A percentile compares a stretch with the other conserved stretches of the same genome.
These are phyloP conservation scores for Trichophyton schoenleinii DNA, from an alignment of 2,329 filamentous ascomycete genomes.

Conservation along the genomic window DNA sequence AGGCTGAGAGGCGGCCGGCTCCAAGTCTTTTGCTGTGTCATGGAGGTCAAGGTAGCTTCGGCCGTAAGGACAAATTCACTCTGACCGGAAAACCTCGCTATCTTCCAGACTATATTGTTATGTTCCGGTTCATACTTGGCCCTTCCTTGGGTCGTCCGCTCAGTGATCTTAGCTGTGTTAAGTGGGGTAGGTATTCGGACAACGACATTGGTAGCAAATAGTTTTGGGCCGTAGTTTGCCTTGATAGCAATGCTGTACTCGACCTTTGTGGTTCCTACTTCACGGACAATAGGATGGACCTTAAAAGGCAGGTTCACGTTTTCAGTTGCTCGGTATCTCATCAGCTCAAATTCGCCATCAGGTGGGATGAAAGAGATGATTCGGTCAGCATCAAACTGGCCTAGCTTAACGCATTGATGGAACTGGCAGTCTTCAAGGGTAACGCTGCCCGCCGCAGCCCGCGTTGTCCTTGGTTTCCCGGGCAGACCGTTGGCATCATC, in stretches of 20 bases:
- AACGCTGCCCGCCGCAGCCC: constrained; percentile 88
- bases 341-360: constrained; percentile 95
- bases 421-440: constrained; percentile 97
- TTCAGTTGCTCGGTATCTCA: constrained; percentile 95
- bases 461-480: constrained; percentile 71
- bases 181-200: constrained; percentile 89
- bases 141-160: constrained; percentile 88
- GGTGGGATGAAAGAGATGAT: constrained; percentile 96
- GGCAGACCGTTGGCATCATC: constrained; percentile 44
- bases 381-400: constrained; percentile 89
- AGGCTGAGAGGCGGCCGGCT: constrained; percentile 82
- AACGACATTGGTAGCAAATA: constrained; percentile 93
- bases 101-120: constrained; percentile 99
- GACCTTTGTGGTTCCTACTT: constrained; percentile 91
- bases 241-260: constrained; percentile 97
- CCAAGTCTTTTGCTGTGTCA: constrained; percentile 98
- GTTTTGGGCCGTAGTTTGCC: constrained; percentile 89
- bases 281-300: constrained; percentile 95
- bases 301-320: constrained; percentile 99
- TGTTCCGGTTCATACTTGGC: constrained; percentile 97
- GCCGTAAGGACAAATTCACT: constrained; percentile 91
- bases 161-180: constrained; percentile 87
- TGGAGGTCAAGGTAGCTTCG: constrained; percentile 83
- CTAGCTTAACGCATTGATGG: constrained; percentile 95
- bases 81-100: constrained; percentile 94